These are phyloP conservation scores for Scopulariopsis brevicaulis DNA, from an alignment of 2,329 filamentous ascomycete genomes.

Conservation along the genomic window DNA sequence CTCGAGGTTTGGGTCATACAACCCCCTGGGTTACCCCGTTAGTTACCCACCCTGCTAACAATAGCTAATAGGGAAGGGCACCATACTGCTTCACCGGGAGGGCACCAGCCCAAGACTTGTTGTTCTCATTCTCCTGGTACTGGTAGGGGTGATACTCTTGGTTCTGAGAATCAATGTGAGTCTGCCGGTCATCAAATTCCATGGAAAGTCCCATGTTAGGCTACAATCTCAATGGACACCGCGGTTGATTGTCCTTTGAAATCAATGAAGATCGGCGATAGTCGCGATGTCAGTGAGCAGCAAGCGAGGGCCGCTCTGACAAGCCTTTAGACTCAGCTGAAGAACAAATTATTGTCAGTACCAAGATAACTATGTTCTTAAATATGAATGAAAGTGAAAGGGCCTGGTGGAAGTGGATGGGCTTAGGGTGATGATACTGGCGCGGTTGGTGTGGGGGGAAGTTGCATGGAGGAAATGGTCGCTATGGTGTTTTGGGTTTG, in stretches of 20 bases:
- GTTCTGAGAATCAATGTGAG: conserved; percentile 41
- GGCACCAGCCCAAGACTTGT: conserved; percentile 81
- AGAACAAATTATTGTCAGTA: not conserved
- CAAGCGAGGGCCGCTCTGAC: not conserved
- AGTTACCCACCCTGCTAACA: conserved; percentile 2
- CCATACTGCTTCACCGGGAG: conserved; percentile 84
- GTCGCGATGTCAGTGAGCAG: not conserved
- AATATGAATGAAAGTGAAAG: not conserved
- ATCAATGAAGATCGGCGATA: not conserved
- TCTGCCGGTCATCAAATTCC: conserved; percentile 60
- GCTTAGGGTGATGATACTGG: not conserved
- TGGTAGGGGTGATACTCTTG: conserved; percentile 61
- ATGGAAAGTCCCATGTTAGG: conserved; percentile 58
- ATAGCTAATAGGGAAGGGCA: not conserved
- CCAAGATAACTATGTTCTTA: not conserved
- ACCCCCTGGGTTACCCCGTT: conserved; percentile 40
- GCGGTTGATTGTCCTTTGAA: not conserved
- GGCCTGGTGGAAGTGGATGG: not conserved
- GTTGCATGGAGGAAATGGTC: not conserved
- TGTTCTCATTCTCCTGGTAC: conserved; percentile 71
- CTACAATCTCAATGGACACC: conserved; percentile 26
- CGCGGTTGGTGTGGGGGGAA: not conserved
- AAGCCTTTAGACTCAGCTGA: not conserved
- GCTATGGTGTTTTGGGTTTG: not conserved
- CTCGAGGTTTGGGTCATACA: conserved; percentile 91